phyloP scores from a whole-genome alignment of 306 rosid species.

The Purshia tridentata region DNA sequence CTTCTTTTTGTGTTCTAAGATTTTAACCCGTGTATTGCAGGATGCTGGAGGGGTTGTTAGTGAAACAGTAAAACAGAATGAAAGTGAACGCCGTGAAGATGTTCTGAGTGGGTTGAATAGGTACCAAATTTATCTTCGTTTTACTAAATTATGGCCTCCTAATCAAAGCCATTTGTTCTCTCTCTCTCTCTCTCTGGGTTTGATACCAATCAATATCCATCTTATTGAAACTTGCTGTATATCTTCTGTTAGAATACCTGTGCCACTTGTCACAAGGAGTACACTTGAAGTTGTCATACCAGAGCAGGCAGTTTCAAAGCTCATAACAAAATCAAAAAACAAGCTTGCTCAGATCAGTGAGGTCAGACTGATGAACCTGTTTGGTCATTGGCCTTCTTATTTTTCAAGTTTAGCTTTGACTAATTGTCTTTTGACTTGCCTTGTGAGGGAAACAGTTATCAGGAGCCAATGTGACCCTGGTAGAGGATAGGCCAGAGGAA shows the following conservation, averaged over 20 bases:
- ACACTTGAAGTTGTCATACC: conserved; percentile 95
- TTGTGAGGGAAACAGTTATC: conserved; percentile 64
- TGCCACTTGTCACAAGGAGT: conserved; percentile 93
- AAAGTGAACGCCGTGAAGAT: conserved; percentile 71
- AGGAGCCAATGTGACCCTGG: conserved; percentile 85
- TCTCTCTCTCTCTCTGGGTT: neutral
- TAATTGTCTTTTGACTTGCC: conserved; percentile 14
- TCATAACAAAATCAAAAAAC: conserved; percentile 81
- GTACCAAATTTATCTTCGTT: conserved; percentile 37
- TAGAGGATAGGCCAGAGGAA: conserved; percentile 81
- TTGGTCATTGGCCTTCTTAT: conserved; percentile 12
- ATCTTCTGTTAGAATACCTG: conserved; percentile 51
- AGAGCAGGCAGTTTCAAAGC: conserved; percentile 86
- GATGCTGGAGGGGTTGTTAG: conserved; percentile 58
- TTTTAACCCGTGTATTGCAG: conserved; percentile 33
- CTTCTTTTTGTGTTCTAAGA: neutral
- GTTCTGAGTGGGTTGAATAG: conserved; percentile 65
- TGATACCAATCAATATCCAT: neutral
- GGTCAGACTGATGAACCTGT: conserved; percentile 48
- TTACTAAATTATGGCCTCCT: conserved; percentile 10
- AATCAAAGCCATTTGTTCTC: neutral
- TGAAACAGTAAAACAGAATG: conserved; percentile 61
- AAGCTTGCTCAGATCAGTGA: conserved; percentile 95
- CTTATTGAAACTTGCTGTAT: conserved; percentile 2
- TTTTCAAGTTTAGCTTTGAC: conserved; percentile 7